phyloP scores from a whole-genome alignment of 345 rosid species.

The Syzygium oleosum region DNA sequence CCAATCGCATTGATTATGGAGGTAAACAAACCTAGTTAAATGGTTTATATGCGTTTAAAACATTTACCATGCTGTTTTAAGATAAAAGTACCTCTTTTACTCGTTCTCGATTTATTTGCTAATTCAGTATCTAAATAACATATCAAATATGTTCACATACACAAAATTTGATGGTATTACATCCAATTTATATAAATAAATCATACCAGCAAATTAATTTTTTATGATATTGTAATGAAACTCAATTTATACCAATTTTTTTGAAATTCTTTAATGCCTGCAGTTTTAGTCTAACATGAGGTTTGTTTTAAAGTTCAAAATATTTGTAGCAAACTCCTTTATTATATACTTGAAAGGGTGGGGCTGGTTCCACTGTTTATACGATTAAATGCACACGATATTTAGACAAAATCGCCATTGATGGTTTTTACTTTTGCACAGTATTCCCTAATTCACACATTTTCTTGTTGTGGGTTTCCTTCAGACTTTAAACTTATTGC shows the following conservation, averaged over 20 bases:
- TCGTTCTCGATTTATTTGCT: not conserved
- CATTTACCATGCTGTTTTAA: not conserved
- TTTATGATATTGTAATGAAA: not conserved
- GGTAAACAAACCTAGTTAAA: not conserved
- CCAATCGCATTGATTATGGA: fast-evolving
- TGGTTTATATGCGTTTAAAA: not conserved
- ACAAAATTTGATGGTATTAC: not conserved
- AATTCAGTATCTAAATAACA: not conserved
- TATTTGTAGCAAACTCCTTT: not conserved
- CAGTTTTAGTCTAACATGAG: not conserved
- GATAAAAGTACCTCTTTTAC: not conserved
- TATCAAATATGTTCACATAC: not conserved
- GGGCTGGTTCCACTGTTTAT: not conserved
- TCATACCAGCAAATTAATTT: not conserved
- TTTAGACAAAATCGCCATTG: not conserved
- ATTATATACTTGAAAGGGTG: not conserved
- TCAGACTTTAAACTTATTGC: not conserved
- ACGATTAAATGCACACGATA: not conserved
- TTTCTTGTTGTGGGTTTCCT: not conserved
- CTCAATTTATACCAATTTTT: not conserved
- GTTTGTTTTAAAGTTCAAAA: not conserved
- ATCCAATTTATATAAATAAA: not conserved
- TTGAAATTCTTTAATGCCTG: not conserved
- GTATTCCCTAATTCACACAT: not conserved
- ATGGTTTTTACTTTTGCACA: not conserved